Percentiles rank a stretch among this genome's conserved stretches.
Evolutionary conservation across 2,329 filamentous ascomycete genomes (phyloP).

Genomic region (Botrytis cinerea): DNA sequence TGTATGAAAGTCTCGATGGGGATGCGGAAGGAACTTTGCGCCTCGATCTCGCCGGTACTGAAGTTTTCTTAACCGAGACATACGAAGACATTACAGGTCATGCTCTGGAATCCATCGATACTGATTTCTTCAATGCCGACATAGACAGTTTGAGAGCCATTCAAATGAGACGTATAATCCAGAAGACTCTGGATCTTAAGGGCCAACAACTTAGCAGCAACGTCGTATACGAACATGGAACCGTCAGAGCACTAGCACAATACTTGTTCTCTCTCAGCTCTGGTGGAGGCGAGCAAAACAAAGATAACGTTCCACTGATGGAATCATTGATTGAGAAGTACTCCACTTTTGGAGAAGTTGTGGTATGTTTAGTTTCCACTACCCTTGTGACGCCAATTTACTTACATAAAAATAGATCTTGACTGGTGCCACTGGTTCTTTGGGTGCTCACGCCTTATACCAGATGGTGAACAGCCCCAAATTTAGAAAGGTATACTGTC

Average conservation of each 20-base stretch:
- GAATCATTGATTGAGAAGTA: slow-evolving; percentile 49
- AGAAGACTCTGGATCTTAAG: slow-evolving; percentile 52
- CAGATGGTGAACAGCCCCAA: slow-evolving; percentile 60
- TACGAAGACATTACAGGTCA: slow-evolving; percentile 28
- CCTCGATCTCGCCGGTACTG: slow-evolving; percentile 40
- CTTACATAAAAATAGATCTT: slow-evolving; percentile 45
- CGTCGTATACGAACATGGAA: slow-evolving; percentile 60
- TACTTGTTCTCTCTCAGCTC: slow-evolving; percentile 47
- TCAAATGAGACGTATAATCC: slow-evolving; percentile 54
- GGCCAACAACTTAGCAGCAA: slow-evolving; percentile 54
- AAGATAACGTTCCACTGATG: slow-evolving; percentile 47
- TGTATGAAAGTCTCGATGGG: slow-evolving; percentile 42
- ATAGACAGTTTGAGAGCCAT: slow-evolving; percentile 62
- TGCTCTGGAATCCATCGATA: slow-evolving; percentile 41
- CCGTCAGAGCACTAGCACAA: slow-evolving; percentile 48
- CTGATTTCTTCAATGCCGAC: slow-evolving; percentile 60
- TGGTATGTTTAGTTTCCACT: slow-evolving; percentile 15
- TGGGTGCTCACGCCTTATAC: slow-evolving; percentile 61
- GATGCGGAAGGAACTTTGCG: slow-evolving; percentile 29
- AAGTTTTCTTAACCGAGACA: slow-evolving; percentile 35
- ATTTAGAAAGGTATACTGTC: slow-evolving; percentile 54
- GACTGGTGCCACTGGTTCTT: slow-evolving; percentile 66
- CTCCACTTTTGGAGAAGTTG: slow-evolving; percentile 41
- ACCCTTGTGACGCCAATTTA: slow-evolving; percentile 21
- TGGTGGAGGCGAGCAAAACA: slow-evolving; percentile 42